These are phyloP conservation scores for Pseudogymnoascus sp. DNA, from an alignment of 2,329 filamentous ascomycete species.

Conservation along the genomic window DNA sequence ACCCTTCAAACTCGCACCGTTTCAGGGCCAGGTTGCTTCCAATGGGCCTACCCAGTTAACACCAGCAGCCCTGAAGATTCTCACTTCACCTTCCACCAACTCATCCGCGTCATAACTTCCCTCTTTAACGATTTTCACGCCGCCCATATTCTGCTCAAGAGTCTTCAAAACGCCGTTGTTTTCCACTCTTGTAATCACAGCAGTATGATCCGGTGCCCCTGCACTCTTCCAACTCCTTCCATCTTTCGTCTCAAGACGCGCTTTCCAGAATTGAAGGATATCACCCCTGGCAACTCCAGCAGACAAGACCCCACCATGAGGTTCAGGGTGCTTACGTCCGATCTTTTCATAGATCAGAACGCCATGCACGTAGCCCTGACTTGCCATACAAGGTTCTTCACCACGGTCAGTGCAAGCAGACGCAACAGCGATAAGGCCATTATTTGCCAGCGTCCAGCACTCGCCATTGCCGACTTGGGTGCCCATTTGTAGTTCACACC, in stretches of 20 bases:
- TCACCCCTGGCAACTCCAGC: slow-evolving; percentile 29
- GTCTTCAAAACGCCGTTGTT: slow-evolving; percentile 24
- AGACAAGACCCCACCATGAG: slow-evolving; percentile 20
- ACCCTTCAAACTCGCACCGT: background rate
- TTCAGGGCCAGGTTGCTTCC: slow-evolving; percentile 22
- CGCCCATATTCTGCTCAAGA: slow-evolving; percentile 30
- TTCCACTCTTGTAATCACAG: slow-evolving; percentile 26
- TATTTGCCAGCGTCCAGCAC: slow-evolving; percentile 32
- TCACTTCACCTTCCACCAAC: slow-evolving; percentile 27
- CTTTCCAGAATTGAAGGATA: slow-evolving; percentile 29
- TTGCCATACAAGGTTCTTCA: slow-evolving; percentile 27
- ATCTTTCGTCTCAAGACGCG: slow-evolving; percentile 24
- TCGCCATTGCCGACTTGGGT: slow-evolving; percentile 32
- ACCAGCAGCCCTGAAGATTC: slow-evolving; percentile 27
- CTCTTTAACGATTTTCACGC: slow-evolving; percentile 25
- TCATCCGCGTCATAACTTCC: slow-evolving; percentile 26
- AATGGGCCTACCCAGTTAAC: slow-evolving; percentile 25
- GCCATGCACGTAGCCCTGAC: slow-evolving; percentile 28
- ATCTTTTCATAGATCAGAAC: slow-evolving; percentile 27
- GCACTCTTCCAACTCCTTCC: slow-evolving; percentile 23
- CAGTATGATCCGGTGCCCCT: slow-evolving; percentile 30
- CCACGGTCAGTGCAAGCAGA: slow-evolving; percentile 17
- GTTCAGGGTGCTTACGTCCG: slow-evolving; percentile 18
- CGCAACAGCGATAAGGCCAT: slow-evolving; percentile 26
- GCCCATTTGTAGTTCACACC: slow-evolving; percentile 26